Base-by-base conservation (phyloP, 2,329 filamentous ascomycete genomes). In the Dactylella cylindrospora region DNA sequence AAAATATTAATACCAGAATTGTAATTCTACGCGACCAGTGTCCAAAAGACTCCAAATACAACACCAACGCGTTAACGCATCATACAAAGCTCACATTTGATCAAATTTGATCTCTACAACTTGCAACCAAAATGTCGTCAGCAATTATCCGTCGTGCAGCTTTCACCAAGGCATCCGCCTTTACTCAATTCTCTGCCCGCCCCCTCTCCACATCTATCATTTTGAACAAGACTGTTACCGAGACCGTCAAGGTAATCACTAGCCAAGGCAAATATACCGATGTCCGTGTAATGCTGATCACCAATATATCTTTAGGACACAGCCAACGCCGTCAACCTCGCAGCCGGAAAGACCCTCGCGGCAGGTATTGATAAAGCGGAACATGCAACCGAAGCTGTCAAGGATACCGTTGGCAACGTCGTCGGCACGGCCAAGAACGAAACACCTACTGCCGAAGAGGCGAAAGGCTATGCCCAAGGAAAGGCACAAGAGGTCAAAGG, bases 231-330 rank as follows among this genome's bases (percentile, higher is more conserved):
- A 43, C 57, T 0, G 49, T 54, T 5, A 54, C 57, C 1, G 57
- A 62, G 13, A 44, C 31, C 12, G 57, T 62, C 20, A 54, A 62
- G 38, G 57, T 62, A 49, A 17, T n/a, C n/a, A n/a, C n/a, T n/a
- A n/a, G n/a, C n/a, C n/a, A n/a, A n/a, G n/a, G n/a, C n/a, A n/a
- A n/a, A n/a, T n/a, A n/a, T n/a, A n/a, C n/a, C n/a, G n/a, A n/a
- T n/a, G n/a, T n/a, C n/a, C n/a, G n/a, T n/a, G n/a, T n/a, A n/a
- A n/a, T n/a, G n/a, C n/a, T n/a, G 7, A 22, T 17, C 47, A 38
- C 35, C 36, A 41, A 40, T 2, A 13, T 12, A 3, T 19, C 12
- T n/a, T 9, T 10, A 62, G 57, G 57, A 62, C 17, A 62, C 57
- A 20, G 40, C 54, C 31, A 25, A 62, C 8, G 35, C 33, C 5